Conservation (phyloP, 2,329 filamentous ascomycete species). For the Byssothecium circinans region DNA sequence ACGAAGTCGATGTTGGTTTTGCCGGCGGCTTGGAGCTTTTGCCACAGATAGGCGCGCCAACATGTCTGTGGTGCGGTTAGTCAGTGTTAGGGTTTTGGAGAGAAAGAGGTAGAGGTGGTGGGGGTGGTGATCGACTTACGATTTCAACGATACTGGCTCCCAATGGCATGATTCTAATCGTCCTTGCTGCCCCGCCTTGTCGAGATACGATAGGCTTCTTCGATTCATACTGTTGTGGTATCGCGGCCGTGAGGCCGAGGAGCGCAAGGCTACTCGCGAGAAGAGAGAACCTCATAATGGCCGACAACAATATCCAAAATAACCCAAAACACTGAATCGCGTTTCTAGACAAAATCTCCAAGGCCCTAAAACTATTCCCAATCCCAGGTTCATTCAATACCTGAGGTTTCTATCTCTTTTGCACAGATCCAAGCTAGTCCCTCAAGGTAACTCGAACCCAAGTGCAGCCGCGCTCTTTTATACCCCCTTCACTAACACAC, state of each 20-base stretch:
- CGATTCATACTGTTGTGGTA: constrained; percentile 3
- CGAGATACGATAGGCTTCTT: background rate
- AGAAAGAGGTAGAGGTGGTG: background rate
- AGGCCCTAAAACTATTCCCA: too few species aligned
- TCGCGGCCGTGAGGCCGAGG: constrained; percentile 18
- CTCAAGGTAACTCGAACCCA: too few species aligned
- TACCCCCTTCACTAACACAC: too few species aligned
- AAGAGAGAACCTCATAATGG: constrained; percentile 18
- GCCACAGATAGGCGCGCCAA: constrained; percentile 41
- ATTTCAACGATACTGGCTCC: constrained; percentile 39
- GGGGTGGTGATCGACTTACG: constrained; percentile 14
- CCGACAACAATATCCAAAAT: background rate
- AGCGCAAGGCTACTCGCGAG: constrained; percentile 22
- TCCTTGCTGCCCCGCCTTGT: constrained; percentile 16
- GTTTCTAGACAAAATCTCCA: too few species aligned
- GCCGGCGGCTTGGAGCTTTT: constrained; percentile 26
- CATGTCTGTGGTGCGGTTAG: constrained; percentile 26
- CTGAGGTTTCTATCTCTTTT: too few species aligned
- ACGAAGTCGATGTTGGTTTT: constrained; percentile 40
- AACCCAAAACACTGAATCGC: too few species aligned
- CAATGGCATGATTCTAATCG: constrained; percentile 41
- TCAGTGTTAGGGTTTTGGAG: background rate
- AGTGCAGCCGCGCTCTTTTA: too few species aligned
- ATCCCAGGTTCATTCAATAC: too few species aligned
- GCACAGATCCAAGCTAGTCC: too few species aligned